Evolutionary conservation across 805 yeast species (phyloP).

Genomic region (Schizosaccharomyces cryophilus): DNA sequence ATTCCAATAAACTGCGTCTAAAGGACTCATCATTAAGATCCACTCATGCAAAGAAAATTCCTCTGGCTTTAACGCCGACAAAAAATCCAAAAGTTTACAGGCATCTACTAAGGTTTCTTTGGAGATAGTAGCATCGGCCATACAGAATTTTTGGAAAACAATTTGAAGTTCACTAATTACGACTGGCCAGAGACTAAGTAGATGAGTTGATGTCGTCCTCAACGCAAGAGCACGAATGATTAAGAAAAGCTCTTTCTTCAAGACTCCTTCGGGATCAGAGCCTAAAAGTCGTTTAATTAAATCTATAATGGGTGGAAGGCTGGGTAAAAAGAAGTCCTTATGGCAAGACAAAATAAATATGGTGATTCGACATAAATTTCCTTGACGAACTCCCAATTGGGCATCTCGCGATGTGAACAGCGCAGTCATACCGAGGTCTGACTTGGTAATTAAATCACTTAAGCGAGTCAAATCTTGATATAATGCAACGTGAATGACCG

Average conservation of each 20-base stretch:
- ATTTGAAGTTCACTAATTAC: slow-evolving; percentile 17
- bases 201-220: slow-evolving; percentile 36
- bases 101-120: slow-evolving; percentile 25
- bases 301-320: neutral
- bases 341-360: neutral
- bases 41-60: slow-evolving; percentile 61
- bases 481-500: slow-evolving; percentile 35
- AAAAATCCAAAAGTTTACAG: slow-evolving; percentile 55
- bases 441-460: neutral
- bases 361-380: slow-evolving; percentile 27
- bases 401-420: slow-evolving; percentile 55
- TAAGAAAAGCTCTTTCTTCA: slow-evolving; percentile 24
- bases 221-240: slow-evolving; percentile 42
- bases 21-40: slow-evolving; percentile 55
- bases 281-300: slow-evolving; percentile 2
- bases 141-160: slow-evolving; percentile 37
- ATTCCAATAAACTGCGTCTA: slow-evolving; percentile 24
- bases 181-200: slow-evolving; percentile 22
- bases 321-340: neutral
- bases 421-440: slow-evolving; percentile 19
- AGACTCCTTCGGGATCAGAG: slow-evolving; percentile 15
- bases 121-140: slow-evolving; percentile 20
- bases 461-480: slow-evolving; percentile 22
- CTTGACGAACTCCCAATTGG: slow-evolving; percentile 29
- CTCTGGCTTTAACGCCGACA: slow-evolving; percentile 43